Conservation (phyloP, 306 rosid genomes). For the Lotus japonicus region DNA sequence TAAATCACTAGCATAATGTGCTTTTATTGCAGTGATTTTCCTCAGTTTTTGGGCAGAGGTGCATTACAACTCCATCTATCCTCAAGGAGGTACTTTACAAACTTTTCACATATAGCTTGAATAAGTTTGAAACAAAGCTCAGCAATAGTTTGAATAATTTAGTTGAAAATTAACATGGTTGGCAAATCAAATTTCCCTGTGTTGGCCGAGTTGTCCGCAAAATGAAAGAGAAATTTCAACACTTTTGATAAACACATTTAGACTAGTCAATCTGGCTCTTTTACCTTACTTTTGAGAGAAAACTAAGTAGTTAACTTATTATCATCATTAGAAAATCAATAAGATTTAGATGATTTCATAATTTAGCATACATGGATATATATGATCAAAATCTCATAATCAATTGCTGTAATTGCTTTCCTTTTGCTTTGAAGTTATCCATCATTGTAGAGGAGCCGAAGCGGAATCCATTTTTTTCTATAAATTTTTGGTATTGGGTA, state of each 20-base stretch:
- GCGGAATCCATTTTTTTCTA: no score
- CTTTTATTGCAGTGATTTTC: slow-evolving; percentile 56
- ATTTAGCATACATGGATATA: no score
- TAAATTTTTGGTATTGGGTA: no score
- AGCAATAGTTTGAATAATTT: not conserved
- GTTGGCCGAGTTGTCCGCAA: not conserved
- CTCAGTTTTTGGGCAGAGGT: slow-evolving; percentile 98
- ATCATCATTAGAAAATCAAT: no score
- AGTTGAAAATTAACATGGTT: not conserved
- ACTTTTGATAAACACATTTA: not conserved
- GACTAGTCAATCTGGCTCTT: no score
- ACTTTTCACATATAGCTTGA: slow-evolving; percentile 7
- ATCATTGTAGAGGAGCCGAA: no score
- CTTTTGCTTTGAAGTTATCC: no score
- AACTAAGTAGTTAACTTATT: no score
- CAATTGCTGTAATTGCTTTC: no score
- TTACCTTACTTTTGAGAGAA: no score
- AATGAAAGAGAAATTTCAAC: not conserved
- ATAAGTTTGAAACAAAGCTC: slow-evolving; percentile 3
- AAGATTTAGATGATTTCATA: no score
- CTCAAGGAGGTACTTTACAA: slow-evolving; percentile 64
- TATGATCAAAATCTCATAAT: no score
- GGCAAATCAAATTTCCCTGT: not conserved
- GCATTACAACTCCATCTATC: slow-evolving; percentile 88
- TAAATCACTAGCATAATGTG: not conserved